Base-by-base conservation (phyloP, 768 basidiomycete genomes). In the Chiua virens region DNA sequence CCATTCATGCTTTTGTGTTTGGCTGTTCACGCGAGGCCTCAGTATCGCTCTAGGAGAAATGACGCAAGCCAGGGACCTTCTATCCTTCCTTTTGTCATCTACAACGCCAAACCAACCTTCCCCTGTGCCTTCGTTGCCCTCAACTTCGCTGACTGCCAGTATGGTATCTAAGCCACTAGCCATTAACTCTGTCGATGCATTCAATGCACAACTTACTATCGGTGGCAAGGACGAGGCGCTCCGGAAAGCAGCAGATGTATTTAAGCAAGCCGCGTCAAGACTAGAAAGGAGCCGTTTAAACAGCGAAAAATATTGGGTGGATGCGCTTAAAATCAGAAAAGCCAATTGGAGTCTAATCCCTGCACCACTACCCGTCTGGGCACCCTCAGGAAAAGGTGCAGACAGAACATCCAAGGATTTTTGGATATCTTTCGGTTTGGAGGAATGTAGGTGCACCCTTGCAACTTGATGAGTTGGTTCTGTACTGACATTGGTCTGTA, bases 321-420 rank as follows among this genome's bases (percentile, higher is more conserved):
- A 92, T 63, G 91, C 91, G 4, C 74, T 93, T 41, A 86, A 81
- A 63, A 84, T 89, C 40, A 74, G 91, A 55, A 71, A 80, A 59
- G 82, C 77, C 8, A 92, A 93, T 58, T 93, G 91, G 91, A 79
- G 86, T 14, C 71, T 93, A 30, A 79, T 86, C 38, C 87, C 89
- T 28, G 87, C 89, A 9, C 89, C 90, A 21, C 75, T 91, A 35
- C 89, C 87, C 14, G 71, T 73, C 36, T 89, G 88, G 35, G 79
- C 85, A 22, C 73, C 82, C 1, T 83, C 76, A 0, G 89, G 86
- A 14, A 89, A 89, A 68, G 87, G 87, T 23, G 81, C 85, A 8
- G 90, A 92, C 61, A 85, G 81, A 69, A 86, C 89, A 5, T 81
- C 86, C 0, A 90, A 85, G 57, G 91, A 93, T 59, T 90, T 92